Base-by-base conservation (phyloP, 305 asterid species). In the Fraxinus dipetala region DNA sequence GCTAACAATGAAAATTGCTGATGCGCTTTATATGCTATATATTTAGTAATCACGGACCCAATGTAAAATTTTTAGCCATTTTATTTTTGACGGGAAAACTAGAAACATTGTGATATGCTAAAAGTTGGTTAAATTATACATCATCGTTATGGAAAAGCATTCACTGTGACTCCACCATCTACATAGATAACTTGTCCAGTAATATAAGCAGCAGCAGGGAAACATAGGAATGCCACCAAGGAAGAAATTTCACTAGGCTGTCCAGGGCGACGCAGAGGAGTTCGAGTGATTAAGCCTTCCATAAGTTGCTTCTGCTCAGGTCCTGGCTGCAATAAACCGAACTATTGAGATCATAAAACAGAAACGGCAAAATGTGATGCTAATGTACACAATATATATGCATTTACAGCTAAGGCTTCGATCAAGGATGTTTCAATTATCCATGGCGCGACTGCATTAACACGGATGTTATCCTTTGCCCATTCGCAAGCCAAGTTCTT, bases 141-240 rank as follows among this genome's bases (percentile, higher is more conserved):
- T 13, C 40, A 4, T 31, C 45, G 28, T 79, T 20, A 70, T 67
- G 78, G 83, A 70, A 77, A 84, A 38, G 77, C 82, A 72, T 84
- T 80, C 0, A 59, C 82, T 0, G 84, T 69, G 63, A 75, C 14
- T 13, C 87, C 87, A 59, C 85, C 87, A 81, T 84, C 87, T 1
- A 81, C 80, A 24, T 18, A 81, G 20, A 84, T 81, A 9, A 61
- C 74, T 65, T 84, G 87, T n/a, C 87, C 85, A 54, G 87, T 84
- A 6, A 84, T 73, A 63, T 81, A 84, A 10, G 87, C 24, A 81
- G 87, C 85, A 51, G 84, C 76, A 2, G 84, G 87, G 30, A 84
- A 40, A 67, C 87, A 84, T 14, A 84, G 79, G 34, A 77, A 84
- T 7, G 85, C 80, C 56, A 78, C 85, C 76, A 78, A 1, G 1